Conservation (phyloP, 2,329 filamentous ascomycete species). For the Colletotrichum graminicola region DNA sequence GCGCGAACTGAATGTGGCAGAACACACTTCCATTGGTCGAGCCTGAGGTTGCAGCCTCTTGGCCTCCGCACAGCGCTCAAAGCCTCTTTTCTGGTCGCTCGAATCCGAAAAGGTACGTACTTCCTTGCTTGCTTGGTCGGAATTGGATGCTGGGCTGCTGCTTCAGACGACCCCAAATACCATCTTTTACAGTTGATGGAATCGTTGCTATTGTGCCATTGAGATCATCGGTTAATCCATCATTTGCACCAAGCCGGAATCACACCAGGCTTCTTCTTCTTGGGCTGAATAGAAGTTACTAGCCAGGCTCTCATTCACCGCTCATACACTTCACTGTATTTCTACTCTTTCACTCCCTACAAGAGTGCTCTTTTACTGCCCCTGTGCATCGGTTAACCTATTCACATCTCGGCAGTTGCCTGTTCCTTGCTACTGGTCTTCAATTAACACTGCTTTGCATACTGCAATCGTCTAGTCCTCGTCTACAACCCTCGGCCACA, state of each 20-base stretch:
- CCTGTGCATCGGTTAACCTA: background rate
- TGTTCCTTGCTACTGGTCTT: no score
- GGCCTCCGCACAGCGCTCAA: background rate
- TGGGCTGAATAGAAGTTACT: background rate
- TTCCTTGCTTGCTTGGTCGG: background rate
- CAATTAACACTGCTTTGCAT: no score
- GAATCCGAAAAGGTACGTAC: conserved; percentile 21
- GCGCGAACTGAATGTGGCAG: conserved; percentile 18
- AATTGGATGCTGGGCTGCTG: conserved; percentile 10
- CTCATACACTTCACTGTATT: background rate
- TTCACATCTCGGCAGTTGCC: background rate
- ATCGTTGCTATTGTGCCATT: background rate
- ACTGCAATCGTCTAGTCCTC: background rate
- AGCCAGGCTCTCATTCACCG: background rate
- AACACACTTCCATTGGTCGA: conserved; percentile 7
- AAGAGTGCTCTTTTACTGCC: background rate
- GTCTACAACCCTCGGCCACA: no score
- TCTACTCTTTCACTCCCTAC: background rate
- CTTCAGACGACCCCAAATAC: conserved; percentile 23
- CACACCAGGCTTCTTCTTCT: background rate
- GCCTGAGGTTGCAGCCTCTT: conserved; percentile 7
- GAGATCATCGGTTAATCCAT: background rate
- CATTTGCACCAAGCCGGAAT: background rate
- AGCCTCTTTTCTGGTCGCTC: background rate
- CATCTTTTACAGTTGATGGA: conserved; percentile 1